Conservation (phyloP, 352 stramenopile genomes). For the Phytophthora megakarya region DNA sequence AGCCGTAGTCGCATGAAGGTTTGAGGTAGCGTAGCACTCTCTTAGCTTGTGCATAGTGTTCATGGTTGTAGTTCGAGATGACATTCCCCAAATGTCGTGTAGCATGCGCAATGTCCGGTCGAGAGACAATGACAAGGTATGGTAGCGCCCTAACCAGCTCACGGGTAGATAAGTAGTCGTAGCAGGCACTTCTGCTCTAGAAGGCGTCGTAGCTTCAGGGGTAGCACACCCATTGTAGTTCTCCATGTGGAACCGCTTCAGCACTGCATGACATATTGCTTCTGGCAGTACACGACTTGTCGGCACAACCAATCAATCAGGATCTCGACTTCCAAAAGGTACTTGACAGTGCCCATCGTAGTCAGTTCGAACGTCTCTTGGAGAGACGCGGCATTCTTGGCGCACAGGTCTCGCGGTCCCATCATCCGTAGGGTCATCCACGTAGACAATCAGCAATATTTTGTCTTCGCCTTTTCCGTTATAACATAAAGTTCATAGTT, state of each 20-base stretch:
- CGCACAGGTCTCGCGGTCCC: neutral
- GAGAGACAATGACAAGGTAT: conserved; percentile 13
- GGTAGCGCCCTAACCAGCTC: conserved; percentile 19
- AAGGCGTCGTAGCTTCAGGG: neutral
- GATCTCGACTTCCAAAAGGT: conserved; percentile 15
- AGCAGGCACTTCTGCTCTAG: neutral
- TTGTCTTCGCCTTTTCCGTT: conserved; percentile 1
- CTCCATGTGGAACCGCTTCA: neutral
- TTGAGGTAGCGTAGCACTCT: conserved; percentile 19
- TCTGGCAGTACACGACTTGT: neutral
- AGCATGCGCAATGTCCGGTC: conserved; percentile 24
- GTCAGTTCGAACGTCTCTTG: conserved; percentile 15
- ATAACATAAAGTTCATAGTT: conserved; percentile 14
- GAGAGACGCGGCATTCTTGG: conserved; percentile 4
- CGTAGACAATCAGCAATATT: conserved; percentile 17
- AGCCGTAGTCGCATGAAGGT: conserved; percentile 2
- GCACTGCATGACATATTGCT: neutral
- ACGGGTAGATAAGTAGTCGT: conserved; percentile 2
- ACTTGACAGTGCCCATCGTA: conserved; percentile 14
- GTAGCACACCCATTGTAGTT: neutral
- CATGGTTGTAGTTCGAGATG: conserved; percentile 7
- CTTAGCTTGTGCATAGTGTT: conserved; percentile 15
- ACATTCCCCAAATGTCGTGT: conserved; percentile 8
- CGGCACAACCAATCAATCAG: conserved; percentile 2
- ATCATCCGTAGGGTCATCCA: conserved; percentile 24